phyloP scores from a whole-genome alignment of 495 filamentous ascomycete species.

The Hyaloscypha bicolor region DNA sequence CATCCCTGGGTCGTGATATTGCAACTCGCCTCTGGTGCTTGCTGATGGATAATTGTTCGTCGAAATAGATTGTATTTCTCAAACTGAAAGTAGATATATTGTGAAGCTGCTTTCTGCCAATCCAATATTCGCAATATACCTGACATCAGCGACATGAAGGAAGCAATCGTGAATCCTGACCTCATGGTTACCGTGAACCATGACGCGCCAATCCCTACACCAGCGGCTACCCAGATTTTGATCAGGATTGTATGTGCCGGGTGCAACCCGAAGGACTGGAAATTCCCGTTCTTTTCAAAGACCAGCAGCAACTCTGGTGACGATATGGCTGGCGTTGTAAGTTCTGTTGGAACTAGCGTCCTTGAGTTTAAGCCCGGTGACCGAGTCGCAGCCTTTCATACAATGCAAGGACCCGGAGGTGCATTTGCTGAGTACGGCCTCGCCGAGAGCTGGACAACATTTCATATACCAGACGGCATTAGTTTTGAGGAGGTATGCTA shows the following conservation, averaged over 20 bases:
- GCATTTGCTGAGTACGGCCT: slow-evolving; percentile 73
- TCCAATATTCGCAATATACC: no score
- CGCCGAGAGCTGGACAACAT: slow-evolving; percentile 62
- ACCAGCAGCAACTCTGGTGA: slow-evolving; percentile 59
- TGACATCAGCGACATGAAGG: no score
- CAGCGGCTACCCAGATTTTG: slow-evolving; percentile 60
- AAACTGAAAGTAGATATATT: no score
- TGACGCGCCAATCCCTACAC: slow-evolving; percentile 50
- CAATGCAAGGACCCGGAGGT: slow-evolving; percentile 57
- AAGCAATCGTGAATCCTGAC: no score
- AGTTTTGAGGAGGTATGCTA: slow-evolving; percentile 61
- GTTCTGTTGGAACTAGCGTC: slow-evolving; percentile 52
- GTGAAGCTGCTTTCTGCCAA: no score
- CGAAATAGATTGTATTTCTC: no score
- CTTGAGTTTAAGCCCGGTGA: slow-evolving; percentile 50
- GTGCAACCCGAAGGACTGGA: slow-evolving; percentile 83
- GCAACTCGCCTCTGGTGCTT: no score
- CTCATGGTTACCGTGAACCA: no score
- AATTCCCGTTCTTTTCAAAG: slow-evolving; percentile 34
- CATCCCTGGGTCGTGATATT: no score
- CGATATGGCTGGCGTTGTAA: slow-evolving; percentile 71
- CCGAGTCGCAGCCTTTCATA: slow-evolving; percentile 70
- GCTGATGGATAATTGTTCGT: no score
- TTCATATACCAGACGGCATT: slow-evolving; percentile 62
- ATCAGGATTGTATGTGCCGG: slow-evolving; percentile 68